Percentiles rank a stretch among this genome's conserved stretches.
phyloP scores from a whole-genome alignment of 345 rosid genomes.

The Bruguiera sexangula region DNA sequence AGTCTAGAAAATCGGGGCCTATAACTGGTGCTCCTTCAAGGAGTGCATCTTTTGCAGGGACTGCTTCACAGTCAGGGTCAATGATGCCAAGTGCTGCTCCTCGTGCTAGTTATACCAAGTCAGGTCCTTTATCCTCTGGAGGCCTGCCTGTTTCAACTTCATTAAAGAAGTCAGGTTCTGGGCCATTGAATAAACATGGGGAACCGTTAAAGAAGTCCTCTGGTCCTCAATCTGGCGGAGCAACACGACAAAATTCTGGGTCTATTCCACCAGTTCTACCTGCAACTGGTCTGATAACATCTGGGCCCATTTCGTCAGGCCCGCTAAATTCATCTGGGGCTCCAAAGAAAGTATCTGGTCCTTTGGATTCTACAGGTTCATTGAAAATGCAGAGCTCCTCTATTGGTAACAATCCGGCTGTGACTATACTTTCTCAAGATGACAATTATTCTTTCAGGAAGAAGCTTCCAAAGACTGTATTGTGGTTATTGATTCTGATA shows the following conservation, averaged over 20 bases:
- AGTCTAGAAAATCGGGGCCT: slow-evolving; percentile 29
- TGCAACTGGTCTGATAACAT: slow-evolving; percentile 22
- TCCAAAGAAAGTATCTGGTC: slow-evolving; percentile 21
- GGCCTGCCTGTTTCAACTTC: slow-evolving; percentile 21
- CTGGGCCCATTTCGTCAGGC: slow-evolving; percentile 18
- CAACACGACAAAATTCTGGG: slow-evolving; percentile 19
- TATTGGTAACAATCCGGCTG: slow-evolving; percentile 12
- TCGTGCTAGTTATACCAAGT: slow-evolving; percentile 19
- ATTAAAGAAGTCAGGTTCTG: slow-evolving; percentile 19
- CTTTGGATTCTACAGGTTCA: slow-evolving; percentile 14
- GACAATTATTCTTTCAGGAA: slow-evolving; percentile 49
- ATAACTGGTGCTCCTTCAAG: slow-evolving; percentile 20
- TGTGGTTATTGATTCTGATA: slow-evolving; percentile 66
- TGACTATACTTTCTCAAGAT: slow-evolving; percentile 21
- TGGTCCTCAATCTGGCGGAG: slow-evolving; percentile 25
- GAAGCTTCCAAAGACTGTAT: slow-evolving; percentile 61
- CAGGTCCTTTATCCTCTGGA: slow-evolving; percentile 23
- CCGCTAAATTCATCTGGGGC: slow-evolving; percentile 15
- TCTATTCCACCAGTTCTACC: slow-evolving; percentile 20
- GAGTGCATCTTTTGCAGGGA: slow-evolving; percentile 20
- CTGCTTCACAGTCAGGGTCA: slow-evolving; percentile 12
- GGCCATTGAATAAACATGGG: slow-evolving; percentile 24
- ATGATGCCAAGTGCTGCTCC: slow-evolving; percentile 13
- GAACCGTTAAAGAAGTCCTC: slow-evolving; percentile 23
- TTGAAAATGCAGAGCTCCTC: slow-evolving; percentile 14